These are phyloP conservation scores for Epichloe bromicola DNA, from an alignment of 2,329 filamentous ascomycete genomes.

Conservation along the genomic window DNA sequence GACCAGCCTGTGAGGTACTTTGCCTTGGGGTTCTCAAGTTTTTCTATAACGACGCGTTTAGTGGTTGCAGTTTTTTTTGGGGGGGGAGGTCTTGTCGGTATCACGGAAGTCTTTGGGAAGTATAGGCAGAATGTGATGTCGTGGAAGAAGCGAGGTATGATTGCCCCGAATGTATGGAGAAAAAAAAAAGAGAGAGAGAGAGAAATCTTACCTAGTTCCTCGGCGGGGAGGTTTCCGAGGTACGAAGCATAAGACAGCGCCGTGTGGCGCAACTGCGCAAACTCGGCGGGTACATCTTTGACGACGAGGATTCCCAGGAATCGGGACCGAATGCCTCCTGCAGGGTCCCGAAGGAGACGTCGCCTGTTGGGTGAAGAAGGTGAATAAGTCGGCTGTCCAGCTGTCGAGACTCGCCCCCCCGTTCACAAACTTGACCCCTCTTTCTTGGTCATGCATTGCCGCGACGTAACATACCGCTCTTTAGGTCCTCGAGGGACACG, in stretches of 20 bases:
- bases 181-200: neutral
- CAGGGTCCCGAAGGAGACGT: slow-evolving; percentile 54
- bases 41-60: slow-evolving; percentile 22
- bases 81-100: too few species aligned
- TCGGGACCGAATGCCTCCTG: slow-evolving; percentile 78
- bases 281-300: slow-evolving; percentile 64
- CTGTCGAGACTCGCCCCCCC: neutral
- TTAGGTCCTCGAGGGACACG: slow-evolving; percentile 48
- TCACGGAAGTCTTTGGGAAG: too few species aligned
- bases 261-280: slow-evolving; percentile 55
- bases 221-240: slow-evolving; percentile 63
- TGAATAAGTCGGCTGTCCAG: neutral
- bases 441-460: too few species aligned
- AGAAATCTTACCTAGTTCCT: slow-evolving; percentile 50
- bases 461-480: slow-evolving; percentile 32
- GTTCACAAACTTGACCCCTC: neutral
- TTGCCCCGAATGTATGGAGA: neutral
- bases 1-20: slow-evolving; percentile 67
- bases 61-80: neutral
- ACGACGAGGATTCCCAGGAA: slow-evolving; percentile 92
- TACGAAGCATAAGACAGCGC: slow-evolving; percentile 82
- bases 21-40: slow-evolving; percentile 44
- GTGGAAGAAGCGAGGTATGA: neutral
- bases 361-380: slow-evolving; percentile 30
- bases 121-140: too few species aligned